Conservation (phyloP, 441 rosid genomes). For the Manihot esculenta region DNA sequence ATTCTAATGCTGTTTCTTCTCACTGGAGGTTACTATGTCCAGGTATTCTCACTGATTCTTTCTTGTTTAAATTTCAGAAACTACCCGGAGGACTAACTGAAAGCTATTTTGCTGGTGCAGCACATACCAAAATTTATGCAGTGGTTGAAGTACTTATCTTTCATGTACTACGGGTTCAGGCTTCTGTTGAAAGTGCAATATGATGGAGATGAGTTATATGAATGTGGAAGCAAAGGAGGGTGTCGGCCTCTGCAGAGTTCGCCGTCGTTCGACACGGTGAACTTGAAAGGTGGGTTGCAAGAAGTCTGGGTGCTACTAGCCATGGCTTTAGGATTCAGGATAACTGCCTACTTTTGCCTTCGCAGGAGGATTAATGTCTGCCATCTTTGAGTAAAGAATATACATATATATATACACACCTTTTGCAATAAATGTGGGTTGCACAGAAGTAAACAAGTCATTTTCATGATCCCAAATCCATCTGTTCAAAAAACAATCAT, state of each 20-base stretch:
- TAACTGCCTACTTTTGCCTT: conserved; percentile 71
- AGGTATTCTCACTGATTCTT: conserved; percentile 41
- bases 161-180: conserved; percentile 88
- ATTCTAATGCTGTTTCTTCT: conserved; percentile 89
- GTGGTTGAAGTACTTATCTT: conserved; percentile 89
- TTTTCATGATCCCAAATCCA: neutral
- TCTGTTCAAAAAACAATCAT: neutral
- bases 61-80: neutral
- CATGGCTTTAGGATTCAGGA: conserved; percentile 74
- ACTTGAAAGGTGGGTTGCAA: conserved; percentile 73
- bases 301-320: conserved; percentile 85
- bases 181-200: conserved; percentile 84
- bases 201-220: conserved; percentile 62
- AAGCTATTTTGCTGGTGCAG: conserved; percentile 39
- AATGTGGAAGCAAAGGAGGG: conserved; percentile 70
- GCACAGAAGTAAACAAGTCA: too few species aligned
- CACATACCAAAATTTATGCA: conserved; percentile 84
- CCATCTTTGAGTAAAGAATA: conserved; percentile 43
- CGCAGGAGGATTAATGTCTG: conserved; percentile 56
- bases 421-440: too few species aligned
- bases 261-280: conserved; percentile 74
- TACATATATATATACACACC: neutral
- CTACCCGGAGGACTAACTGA: neutral
- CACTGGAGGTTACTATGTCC: conserved; percentile 95
- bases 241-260: conserved; percentile 75